Evolutionary conservation across 1,284 basidiomycete species (phyloP), one percentile per base, ranked within the genome.

Genomic region (Salmacisia buchloeana): DNA sequence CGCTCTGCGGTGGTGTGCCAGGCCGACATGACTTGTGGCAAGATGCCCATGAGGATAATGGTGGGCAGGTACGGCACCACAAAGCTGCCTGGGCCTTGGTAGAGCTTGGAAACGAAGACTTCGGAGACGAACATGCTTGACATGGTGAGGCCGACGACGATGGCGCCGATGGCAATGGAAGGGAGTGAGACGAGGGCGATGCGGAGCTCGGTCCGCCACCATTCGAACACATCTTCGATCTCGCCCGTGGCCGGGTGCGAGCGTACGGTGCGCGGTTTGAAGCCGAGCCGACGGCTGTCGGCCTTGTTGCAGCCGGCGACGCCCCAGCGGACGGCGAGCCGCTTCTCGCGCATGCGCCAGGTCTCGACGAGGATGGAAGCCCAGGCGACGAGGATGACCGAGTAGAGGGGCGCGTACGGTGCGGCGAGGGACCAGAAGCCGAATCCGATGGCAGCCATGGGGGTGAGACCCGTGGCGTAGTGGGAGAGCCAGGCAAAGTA

Each of bases 41-140:
- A 88, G 12, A 93, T 82, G 0, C 87, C 84, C 2, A 88, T 84
- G 79, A 97, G 94, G 31, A 96, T 82, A 35, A 92, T 83, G 0
- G 92, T 97, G 0, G 94, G 94, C 33, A 86, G 82, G 66, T 94
- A 87, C 0, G 88, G 84, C 86, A 80, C 68, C 58, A 89, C 84
- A 66, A 87, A 82, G 74, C 89, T 86, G 7, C 90, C 90, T 1
- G 91, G 89, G 0, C 96, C 94, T 18, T 88, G 86, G 81, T 97
- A 77, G 60, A 74, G 77, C 65, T 70, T 80, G 31, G 68, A 71
- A 31, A 73, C 66, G 34, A 74, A 71, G 43, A 80, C 77, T 68
- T 82, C 81, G 57, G 76, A 67, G 23, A 74, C 67, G 65, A 81
- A 82, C 69, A 80, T 81, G n/a, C 64, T 60, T 13, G 77, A 73